Base-by-base conservation (phyloP, 441 rosid species). In the Francoa sonchifolia region DNA sequence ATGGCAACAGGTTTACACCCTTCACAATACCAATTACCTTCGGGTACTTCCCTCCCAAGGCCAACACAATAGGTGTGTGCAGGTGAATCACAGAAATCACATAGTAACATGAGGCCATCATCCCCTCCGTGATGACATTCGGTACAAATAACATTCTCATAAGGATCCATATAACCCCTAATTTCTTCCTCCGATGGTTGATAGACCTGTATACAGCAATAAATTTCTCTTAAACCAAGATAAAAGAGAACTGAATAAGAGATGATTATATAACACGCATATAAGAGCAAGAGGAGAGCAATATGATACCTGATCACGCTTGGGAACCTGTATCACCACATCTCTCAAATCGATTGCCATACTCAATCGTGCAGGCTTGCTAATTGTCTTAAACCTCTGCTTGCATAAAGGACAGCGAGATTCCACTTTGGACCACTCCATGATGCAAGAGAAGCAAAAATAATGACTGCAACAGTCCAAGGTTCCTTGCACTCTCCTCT, bases 351-450 rank as follows among this genome's bases (percentile, higher is more conserved):
- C 94, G 32, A 77, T 71, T 45, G 84, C 94, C 9, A 63, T 52
- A 8, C 73, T 61, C 31, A 76, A 58, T 71, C 94, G 83, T 34
- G 90, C 79, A 10, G 79, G 76, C 66, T 92, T 87, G 49, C 70
- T 81, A 51, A 92, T 83, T 22, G 97, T 73, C 44, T 52, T 59
- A 48, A 92, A 87, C 64, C 99, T 77, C 63, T 83, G 90, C 65
- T 92, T 92, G 76, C 99, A 92, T 50, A 77, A 45, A n/a, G 99
- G 99, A 54, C 99, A 92, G 41, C 97, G 95, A 35, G 99, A 80
- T 68, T 92, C 99, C 44, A 92, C 94, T 61, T 81, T 87, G 1
- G 99, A 81, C 99, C 99, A 92, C 57, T 75, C 94, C 86, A 77
- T 77, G 55, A 92, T 84, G 69, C 99, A 92, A 35, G 85, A 63